Evolutionary conservation across 148 eudicot species (phyloP).

Genomic region (Suaeda aralocaspica): DNA sequence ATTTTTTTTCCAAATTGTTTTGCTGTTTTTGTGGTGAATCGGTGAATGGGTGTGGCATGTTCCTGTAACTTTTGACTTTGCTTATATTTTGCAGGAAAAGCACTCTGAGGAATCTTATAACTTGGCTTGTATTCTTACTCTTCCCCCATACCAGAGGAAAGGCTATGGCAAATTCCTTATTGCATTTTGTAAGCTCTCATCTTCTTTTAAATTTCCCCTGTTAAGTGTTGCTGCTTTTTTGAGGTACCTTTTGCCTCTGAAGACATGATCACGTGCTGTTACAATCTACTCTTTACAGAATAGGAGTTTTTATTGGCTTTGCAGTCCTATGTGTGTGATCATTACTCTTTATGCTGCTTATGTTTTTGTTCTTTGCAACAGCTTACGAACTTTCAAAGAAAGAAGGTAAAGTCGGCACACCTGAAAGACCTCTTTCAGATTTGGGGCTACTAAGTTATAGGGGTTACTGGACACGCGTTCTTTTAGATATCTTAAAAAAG

Average conservation of each 20-base stretch:
- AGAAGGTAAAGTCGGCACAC: constrained; percentile 96
- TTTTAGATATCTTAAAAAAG: constrained; percentile 83
- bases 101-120: constrained; percentile 97
- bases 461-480: constrained; percentile 97
- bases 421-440: constrained; percentile 96
- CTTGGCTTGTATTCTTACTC: constrained; percentile 93
- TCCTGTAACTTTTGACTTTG: background rate
- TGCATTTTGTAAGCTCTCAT: constrained; percentile 73
- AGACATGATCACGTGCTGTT: background rate
- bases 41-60: background rate
- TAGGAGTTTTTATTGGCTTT: constrained; percentile 2
- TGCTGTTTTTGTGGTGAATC: background rate
- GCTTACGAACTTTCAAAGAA: constrained; percentile 99
- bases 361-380: constrained; percentile 25
- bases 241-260: background rate
- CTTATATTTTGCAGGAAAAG: constrained; percentile 62
- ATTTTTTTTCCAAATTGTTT: too few relatives aligned
- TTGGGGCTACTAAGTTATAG: constrained; percentile 90
- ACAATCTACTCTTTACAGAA: too few relatives aligned
- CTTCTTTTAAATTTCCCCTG: background rate
- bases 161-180: constrained; percentile 96
- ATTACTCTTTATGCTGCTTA: background rate
- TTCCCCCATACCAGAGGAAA: constrained; percentile 97
- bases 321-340: background rate
- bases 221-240: background rate